phyloP scores from a whole-genome alignment of 345 rosid genomes.

The Excoecaria agallocha region DNA sequence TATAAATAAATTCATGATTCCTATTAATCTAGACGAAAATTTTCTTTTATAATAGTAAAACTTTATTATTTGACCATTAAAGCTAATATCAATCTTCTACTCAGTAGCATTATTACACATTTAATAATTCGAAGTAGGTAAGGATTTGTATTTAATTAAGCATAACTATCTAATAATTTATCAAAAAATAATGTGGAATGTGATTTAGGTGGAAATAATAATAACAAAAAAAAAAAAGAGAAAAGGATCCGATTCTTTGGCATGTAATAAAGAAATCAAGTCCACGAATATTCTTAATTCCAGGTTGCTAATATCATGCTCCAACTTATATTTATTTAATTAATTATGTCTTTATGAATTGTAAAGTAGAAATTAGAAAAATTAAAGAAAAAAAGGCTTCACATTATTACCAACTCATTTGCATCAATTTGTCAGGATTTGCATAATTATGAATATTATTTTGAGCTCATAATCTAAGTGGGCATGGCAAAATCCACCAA shows the following conservation, averaged over 20 bases:
- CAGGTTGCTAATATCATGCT: slow-evolving; percentile 19
- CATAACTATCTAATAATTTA: neutral
- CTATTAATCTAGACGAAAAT: too few relatives aligned
- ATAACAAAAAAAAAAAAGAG: neutral
- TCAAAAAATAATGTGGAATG: neutral
- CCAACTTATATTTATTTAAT: neutral
- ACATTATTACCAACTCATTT: slow-evolving; percentile 30
- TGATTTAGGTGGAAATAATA: neutral
- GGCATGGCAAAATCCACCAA: slow-evolving; percentile 9
- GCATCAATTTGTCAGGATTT: slow-evolving; percentile 23
- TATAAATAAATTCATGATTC: too few relatives aligned
- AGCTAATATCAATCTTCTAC: too few relatives aligned
- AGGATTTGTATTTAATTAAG: too few relatives aligned
- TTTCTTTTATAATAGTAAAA: too few relatives aligned
- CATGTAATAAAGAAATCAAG: slow-evolving; percentile 3
- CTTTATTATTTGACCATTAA: too few relatives aligned
- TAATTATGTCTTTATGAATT: too few relatives aligned
- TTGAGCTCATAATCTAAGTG: neutral
- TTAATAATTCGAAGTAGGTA: too few relatives aligned
- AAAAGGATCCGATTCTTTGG: slow-evolving; percentile 30
- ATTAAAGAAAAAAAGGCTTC: slow-evolving; percentile 8
- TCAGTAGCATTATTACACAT: too few relatives aligned
- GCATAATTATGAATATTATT: slow-evolving; percentile 5
- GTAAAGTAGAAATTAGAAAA: neutral
- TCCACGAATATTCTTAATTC: slow-evolving; percentile 21